Conservation (phyloP, 305 asterid genomes). For the Striga hermonthica region DNA sequence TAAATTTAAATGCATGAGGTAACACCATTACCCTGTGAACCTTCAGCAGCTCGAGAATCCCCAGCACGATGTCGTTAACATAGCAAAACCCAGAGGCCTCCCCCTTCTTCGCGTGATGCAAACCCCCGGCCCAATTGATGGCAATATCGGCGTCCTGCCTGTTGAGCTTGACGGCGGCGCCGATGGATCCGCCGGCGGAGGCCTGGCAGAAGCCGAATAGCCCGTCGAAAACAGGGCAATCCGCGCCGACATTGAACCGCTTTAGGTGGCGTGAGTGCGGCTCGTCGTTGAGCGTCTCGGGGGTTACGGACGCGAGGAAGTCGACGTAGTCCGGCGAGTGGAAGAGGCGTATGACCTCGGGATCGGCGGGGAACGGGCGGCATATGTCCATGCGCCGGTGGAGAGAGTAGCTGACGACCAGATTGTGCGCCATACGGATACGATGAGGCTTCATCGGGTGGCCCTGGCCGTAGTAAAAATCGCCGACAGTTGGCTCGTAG, state of each 20-base stretch:
- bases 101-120: constrained; percentile 14
- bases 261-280: constrained; percentile 16
- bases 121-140: constrained; percentile 18
- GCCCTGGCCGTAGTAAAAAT: constrained; percentile 32
- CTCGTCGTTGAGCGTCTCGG: constrained; percentile 13
- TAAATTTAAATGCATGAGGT: neutral
- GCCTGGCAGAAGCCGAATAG: constrained; percentile 18
- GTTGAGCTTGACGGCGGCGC: constrained; percentile 12
- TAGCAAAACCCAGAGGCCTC: constrained; percentile 7
- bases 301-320: constrained; percentile 26
- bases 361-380: constrained; percentile 27
- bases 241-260: constrained; percentile 30
- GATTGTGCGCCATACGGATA: constrained; percentile 30
- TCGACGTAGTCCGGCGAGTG: constrained; percentile 27
- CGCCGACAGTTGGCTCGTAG: constrained; percentile 30
- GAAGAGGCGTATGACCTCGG: constrained; percentile 23
- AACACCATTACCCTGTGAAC: constrained; percentile 1
- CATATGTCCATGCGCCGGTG: constrained; percentile 27
- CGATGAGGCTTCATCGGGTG: constrained; percentile 36
- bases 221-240: constrained; percentile 34
- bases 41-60: constrained; percentile 10
- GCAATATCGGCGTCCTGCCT: neutral
- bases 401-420: constrained; percentile 23
- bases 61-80: constrained; percentile 17
- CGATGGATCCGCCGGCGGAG: constrained; percentile 22